Conservation (phyloP, 2,329 filamentous ascomycete species). For the Mycosphaerelloides madeirae region DNA sequence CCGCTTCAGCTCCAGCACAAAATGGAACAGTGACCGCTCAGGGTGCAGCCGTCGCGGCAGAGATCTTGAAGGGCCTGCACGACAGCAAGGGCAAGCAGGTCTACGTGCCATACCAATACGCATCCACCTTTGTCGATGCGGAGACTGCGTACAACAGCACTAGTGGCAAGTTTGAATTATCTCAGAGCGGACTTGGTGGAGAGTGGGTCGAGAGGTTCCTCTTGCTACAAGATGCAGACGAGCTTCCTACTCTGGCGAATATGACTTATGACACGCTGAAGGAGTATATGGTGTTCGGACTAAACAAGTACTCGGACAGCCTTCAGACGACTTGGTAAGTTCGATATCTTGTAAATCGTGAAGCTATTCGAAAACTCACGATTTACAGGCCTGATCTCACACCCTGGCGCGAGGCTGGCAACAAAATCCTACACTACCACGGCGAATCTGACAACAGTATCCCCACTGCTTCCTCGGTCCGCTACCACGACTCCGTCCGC, state of each 20-base stretch:
- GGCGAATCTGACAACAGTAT: conserved; percentile 53
- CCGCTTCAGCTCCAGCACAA: conserved; percentile 30
- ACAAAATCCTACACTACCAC: conserved; percentile 57
- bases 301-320: conserved; percentile 47
- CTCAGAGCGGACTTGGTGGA: conserved; percentile 32
- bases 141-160: conserved; percentile 33
- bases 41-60: conserved; percentile 32
- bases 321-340: conserved; percentile 52
- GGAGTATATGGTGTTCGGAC: conserved; percentile 51
- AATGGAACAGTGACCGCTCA: conserved; percentile 32
- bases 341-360: too few relatives aligned
- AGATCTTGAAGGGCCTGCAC: conserved; percentile 39
- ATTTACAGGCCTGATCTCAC: conserved; percentile 53
- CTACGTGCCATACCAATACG: conserved; percentile 37
- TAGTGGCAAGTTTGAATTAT: conserved; percentile 32
- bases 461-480: conserved; percentile 51
- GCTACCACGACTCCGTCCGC: conserved; percentile 53
- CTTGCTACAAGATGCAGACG: conserved; percentile 32
- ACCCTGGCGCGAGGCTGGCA: conserved; percentile 46
- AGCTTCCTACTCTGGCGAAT: conserved; percentile 34
- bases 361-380: too few relatives aligned
- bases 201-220: conserved; percentile 44
- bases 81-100: conserved; percentile 37
- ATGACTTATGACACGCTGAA: conserved; percentile 54
- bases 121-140: conserved; percentile 33